Conservation (phyloP, 257 asterid species). For the Mitragyna speciosa region DNA sequence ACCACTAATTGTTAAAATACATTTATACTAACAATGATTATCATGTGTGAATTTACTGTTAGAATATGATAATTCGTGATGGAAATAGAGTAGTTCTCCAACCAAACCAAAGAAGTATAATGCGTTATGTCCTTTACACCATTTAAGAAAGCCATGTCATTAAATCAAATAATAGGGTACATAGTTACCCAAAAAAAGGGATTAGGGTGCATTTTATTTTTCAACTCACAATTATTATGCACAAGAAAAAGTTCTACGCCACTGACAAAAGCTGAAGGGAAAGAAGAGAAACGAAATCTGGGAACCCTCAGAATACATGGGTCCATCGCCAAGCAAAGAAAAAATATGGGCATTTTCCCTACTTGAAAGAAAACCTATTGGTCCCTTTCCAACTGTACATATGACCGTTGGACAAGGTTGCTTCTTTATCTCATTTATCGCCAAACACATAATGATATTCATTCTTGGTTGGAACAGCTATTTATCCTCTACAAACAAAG, state of each 20-base stretch:
- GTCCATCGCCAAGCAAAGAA: too few relatives aligned
- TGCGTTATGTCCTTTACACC: neutral
- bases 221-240: neutral
- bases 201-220: neutral
- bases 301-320: too few relatives aligned
- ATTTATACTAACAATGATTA: neutral
- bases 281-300: too few relatives aligned
- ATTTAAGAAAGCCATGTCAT: neutral
- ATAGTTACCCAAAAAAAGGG: too few relatives aligned
- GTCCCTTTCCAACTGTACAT: constrained; percentile 4
- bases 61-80: too few relatives aligned
- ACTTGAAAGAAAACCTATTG: neutral
- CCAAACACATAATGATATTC: neutral
- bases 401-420: neutral
- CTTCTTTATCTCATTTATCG: neutral
- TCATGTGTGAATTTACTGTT: neutral
- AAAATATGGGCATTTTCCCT: neutral
- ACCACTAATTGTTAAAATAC: neutral
- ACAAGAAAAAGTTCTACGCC: neutral
- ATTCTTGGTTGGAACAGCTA: neutral
- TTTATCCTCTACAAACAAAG: neutral
- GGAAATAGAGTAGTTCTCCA: neutral
- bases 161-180: too few relatives aligned
- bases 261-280: too few relatives aligned
- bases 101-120: too few relatives aligned